A percentile compares a stretch with the other conserved stretches of the same genome.
Conservation (phyloP, 306 rosid genomes). For the Dalbergia cochinchinensis region DNA sequence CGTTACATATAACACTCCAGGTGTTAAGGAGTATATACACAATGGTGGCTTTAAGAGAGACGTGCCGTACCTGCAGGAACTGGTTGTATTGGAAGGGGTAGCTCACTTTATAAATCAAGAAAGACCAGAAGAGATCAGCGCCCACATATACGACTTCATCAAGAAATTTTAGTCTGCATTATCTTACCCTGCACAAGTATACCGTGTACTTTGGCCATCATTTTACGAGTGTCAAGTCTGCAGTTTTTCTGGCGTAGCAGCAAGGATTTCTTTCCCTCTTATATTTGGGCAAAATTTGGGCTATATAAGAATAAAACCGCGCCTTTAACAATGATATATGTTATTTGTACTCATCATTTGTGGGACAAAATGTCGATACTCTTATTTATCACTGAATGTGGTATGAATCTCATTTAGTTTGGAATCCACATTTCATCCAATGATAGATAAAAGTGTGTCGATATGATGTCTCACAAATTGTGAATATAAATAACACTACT, state of each 20-base stretch:
- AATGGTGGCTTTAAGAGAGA: slow-evolving; percentile 62
- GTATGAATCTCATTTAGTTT: too few species aligned
- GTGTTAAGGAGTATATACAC: slow-evolving; percentile 63
- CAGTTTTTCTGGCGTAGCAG: neutral
- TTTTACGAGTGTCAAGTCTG: slow-evolving; percentile 12
- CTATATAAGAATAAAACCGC: neutral
- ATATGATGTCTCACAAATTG: too few species aligned
- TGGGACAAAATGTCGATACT: too few species aligned
- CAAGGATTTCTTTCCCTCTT: neutral
- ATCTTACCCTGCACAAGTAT: neutral
- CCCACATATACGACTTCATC: slow-evolving; percentile 68
- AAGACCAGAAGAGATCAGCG: slow-evolving; percentile 65
- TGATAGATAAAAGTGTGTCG: too few species aligned
- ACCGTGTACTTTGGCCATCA: neutral
- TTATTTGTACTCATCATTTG: too few species aligned
- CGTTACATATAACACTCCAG: slow-evolving; percentile 65
- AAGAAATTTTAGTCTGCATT: slow-evolving; percentile 56
- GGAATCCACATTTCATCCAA: too few species aligned
- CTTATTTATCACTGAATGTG: too few species aligned
- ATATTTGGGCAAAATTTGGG: too few species aligned
- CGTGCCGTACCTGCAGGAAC: slow-evolving; percentile 71
- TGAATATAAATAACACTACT: neutral
- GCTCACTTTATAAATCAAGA: slow-evolving; percentile 75
- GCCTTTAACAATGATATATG: too few species aligned
- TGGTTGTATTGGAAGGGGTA: slow-evolving; percentile 68